Evolutionary conservation across 768 basidiomycete genomes (phyloP), one percentile per base, ranked within the genome.

Genomic region (Ramaria sp.): DNA sequence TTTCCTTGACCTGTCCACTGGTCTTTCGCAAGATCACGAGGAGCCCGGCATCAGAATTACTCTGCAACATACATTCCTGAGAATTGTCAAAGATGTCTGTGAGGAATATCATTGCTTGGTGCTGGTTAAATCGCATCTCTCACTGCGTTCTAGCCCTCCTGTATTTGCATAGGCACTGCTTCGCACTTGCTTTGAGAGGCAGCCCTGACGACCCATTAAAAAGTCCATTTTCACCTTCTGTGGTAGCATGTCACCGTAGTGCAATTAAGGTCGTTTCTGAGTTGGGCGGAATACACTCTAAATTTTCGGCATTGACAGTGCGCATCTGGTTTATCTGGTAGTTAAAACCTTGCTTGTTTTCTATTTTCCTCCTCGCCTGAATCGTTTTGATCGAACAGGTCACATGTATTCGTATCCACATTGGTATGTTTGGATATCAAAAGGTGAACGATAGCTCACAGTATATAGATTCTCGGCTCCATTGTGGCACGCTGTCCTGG

Each of bases 151-250:
- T 37, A 86, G 84, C 81, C 16, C 70, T 86, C 28, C 67, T 86
- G 8, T 85, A 85, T 62, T 76, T 86, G 49, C 84, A 86, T 63
- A 81, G 85, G 15, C 80, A 81, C 60, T 88, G 83, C 71, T 85
- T 88, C 59, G 81, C 84, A 3, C 80, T 85, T 62, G 85, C 84
- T 3, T 73, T 88, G 34, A 72, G 74, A 22, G 83, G 76, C 48
- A 75, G 77, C 55, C 78, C 86, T 5, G 65, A 67, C 5, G 79
- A 88, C 64, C 86, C 86, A 20, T 77, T 88, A 65, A 78, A 76
- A 64, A 82, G 79, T 59, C 78, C 71, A 53, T 85, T 80, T 59
- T 81, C 79, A 5, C 77, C 79, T 3, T 82, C 81, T 3, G 83
- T 84, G 65, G 67, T 85, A 37, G 81, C 82, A 7, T 82, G 81